Conservation (phyloP, 352 stramenopile species). For the Phytopythium aichiense region DNA sequence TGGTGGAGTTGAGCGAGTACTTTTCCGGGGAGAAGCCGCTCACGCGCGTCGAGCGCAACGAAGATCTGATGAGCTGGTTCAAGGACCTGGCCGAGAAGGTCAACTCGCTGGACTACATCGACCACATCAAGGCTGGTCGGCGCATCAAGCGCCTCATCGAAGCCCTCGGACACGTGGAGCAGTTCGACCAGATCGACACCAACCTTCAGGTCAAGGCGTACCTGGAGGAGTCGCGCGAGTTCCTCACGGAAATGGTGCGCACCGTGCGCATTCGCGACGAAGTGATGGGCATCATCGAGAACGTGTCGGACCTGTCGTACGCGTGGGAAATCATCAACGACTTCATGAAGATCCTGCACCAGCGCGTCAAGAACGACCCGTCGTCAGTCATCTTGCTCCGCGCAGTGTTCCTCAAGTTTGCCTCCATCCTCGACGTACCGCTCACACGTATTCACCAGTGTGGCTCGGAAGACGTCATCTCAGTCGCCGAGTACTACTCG, state of each 20-base stretch:
- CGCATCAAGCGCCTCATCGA: conserved; percentile 94
- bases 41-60: conserved; percentile 90
- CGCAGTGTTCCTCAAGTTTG: conserved; percentile 94
- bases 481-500: conserved; percentile 93
- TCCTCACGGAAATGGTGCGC: conserved; percentile 94
- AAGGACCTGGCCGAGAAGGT: conserved; percentile 89
- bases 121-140: conserved; percentile 92
- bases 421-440: conserved; percentile 92
- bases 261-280: conserved; percentile 91
- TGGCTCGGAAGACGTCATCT: conserved; percentile 89
- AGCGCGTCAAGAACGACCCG: conserved; percentile 91
- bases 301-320: conserved; percentile 94
- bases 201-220: conserved; percentile 95
- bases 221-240: conserved; percentile 88
- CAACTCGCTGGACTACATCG: conserved; percentile 84
- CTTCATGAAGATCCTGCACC: conserved; percentile 93
- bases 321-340: conserved; percentile 94
- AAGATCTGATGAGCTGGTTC: conserved; percentile 94
- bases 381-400: conserved; percentile 91
- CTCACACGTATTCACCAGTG: conserved; percentile 92
- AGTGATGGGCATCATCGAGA: conserved; percentile 91
- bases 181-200: conserved; percentile 95
- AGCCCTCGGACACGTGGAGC: conserved; percentile 92
- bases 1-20: conserved; percentile 92
- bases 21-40: conserved; percentile 93